These are phyloP conservation scores for Penicillium waksmanii DNA, from an alignment of 495 filamentous ascomycete genomes.

Conservation along the genomic window DNA sequence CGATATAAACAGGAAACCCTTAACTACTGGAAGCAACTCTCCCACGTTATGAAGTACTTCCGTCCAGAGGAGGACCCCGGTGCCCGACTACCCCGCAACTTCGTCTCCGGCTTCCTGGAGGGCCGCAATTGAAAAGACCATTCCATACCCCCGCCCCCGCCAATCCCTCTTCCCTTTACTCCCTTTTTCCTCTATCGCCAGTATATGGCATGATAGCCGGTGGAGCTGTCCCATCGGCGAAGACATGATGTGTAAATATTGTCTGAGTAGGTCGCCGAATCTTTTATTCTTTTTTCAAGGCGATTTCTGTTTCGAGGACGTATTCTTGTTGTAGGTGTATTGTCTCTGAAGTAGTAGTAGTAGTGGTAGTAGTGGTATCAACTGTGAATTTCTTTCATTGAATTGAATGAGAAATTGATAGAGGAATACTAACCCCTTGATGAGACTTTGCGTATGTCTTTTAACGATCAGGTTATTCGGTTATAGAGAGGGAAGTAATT, in stretches of 20 bases:
- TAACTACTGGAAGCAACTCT: constrained; percentile 98
- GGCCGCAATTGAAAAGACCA: constrained; percentile 47
- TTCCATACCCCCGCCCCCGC: constrained; percentile 16
- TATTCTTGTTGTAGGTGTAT: not conserved
- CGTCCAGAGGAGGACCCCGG: constrained; percentile 82
- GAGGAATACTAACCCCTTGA: too few species aligned
- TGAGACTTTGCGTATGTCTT: too few species aligned
- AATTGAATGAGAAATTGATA: too few species aligned
- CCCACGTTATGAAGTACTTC: constrained; percentile 97
- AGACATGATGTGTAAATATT: constrained; percentile 51
- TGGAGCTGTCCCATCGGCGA: constrained; percentile 29
- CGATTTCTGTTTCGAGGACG: not conserved
- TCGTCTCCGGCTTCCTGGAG: constrained; percentile 93
- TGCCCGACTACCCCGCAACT: constrained; percentile 77
- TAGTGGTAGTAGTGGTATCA: too few species aligned
- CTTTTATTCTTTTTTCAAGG: not conserved
- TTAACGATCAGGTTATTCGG: too few species aligned
- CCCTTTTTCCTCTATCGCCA: constrained; percentile 31
- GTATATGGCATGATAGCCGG: constrained; percentile 28
- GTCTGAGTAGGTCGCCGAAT: constrained; percentile 40
- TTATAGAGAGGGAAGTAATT: too few species aligned
- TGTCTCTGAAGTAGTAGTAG: not conserved
- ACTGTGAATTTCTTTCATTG: too few species aligned
- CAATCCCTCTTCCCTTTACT: constrained; percentile 16
- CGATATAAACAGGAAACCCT: constrained; percentile 75